Evolutionary conservation across 331 rosid species (phyloP), one percentile per base, ranked within the genome.

Genomic region (Rhamnella rubrinervis): DNA sequence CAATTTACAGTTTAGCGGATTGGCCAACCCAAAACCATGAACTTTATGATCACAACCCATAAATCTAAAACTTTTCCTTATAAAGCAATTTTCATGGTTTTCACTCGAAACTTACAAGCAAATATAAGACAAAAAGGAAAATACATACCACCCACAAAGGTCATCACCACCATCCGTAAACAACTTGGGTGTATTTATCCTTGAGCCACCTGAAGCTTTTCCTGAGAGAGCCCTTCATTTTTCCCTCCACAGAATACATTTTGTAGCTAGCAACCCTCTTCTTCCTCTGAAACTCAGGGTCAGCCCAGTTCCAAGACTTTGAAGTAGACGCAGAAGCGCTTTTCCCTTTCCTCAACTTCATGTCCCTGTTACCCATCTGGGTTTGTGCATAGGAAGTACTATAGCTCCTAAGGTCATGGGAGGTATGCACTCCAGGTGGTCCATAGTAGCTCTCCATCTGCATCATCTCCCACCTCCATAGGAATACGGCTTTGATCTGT

Each of bases 151-250:
- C 46, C 8, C 46, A 40, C 13, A 7, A 40, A 40, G 46, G 8
- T 14, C 11, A 44, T 44, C 49, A 44, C 49, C 49, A 44, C 49
- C 49, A 44, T 44, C 49, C 49, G 49, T 44, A 44, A 44, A 44
- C 49, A 11, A 44, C 49, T 44, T 44, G 49, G 4, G 92, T 83
- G 77, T 87, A 93, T 84, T 76, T 91, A 49, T 85, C 77, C 75
- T 93, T 93, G 25, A 93, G 84, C 98, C 98, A 93, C 85, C 91
- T 83, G 79, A 89, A 84, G 79, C 98, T 89, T 72, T 87, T 93
- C 58, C 91, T 83, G 55, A 93, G 70, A 55, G 98, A 88, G 0
- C 98, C 96, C 76, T 87, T 93, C 88, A 91, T 76, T 59, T 91
- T 87, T 1, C 98, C 97, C 71, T 93, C 98, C 9, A 82, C 95